phyloP scores from a whole-genome alignment of 1,139 yeast genomes.

The Candida pseudocylindracea region DNA sequence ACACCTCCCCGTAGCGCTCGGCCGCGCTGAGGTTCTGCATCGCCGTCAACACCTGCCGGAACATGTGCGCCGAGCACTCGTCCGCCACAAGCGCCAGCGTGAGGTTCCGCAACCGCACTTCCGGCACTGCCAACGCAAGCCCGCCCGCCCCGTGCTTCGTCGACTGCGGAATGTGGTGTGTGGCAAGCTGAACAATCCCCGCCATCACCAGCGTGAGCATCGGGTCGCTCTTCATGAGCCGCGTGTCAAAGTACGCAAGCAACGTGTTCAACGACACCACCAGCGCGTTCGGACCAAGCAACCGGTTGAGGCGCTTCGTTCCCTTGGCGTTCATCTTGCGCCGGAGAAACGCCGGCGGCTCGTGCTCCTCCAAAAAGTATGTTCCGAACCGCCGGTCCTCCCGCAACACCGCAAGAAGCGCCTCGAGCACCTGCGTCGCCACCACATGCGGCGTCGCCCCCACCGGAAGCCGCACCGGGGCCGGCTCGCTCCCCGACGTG shows the following conservation, averaged over 20 bases:
- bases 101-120: constrained; percentile 5
- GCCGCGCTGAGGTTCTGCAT: constrained; percentile 59
- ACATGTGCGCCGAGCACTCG: constrained; percentile 71
- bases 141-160: constrained; percentile 2
- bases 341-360: constrained; percentile 20
- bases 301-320: constrained; percentile 51
- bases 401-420: constrained; percentile 49
- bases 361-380: constrained; percentile 70
- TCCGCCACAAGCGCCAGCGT: constrained; percentile 59
- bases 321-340: constrained; percentile 21
- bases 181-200: constrained; percentile 51
- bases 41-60: constrained; percentile 64
- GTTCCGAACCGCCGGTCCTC: constrained; percentile 48
- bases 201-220: constrained; percentile 54
- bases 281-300: constrained; percentile 12
- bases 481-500: too few relatives aligned
- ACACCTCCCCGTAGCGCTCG: constrained; percentile 37
- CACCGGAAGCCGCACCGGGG: constrained; percentile 16
- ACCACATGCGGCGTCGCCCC: constrained; percentile 49
- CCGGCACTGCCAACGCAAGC: too few relatives aligned
- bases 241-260: too few relatives aligned
- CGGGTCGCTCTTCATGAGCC: constrained; percentile 31
- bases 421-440: constrained; percentile 62
- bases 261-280: too few relatives aligned
- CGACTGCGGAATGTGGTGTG: constrained; percentile 42